A percentile compares a stretch with the other conserved stretches of the same genome.
phyloP scores from a whole-genome alignment of 495 filamentous ascomycete genomes.

The Penicillium malachiteum region DNA sequence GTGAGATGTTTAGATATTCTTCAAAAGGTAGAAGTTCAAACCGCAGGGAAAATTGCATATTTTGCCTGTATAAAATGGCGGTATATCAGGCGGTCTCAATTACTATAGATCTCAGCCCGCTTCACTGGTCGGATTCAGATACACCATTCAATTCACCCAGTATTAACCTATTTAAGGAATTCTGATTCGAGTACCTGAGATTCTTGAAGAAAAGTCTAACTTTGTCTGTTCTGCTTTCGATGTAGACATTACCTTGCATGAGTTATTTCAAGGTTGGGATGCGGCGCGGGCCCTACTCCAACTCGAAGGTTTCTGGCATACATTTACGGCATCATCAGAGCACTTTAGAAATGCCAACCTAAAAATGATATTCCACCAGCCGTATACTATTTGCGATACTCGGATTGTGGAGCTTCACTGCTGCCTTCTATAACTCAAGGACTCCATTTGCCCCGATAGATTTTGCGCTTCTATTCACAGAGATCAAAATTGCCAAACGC shows the following conservation, averaged over 20 bases:
- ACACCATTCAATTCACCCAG: background rate
- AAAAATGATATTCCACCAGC: no score
- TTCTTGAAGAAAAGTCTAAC: background rate
- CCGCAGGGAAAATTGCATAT: conserved; percentile 24
- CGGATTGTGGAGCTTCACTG: no score
- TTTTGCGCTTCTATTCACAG: conserved; percentile 33
- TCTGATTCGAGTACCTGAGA: no score
- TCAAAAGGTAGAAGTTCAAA: conserved; percentile 1
- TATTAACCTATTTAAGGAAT: no score
- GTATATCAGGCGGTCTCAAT: conserved; percentile 8
- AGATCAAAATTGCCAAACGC: conserved; percentile 31
- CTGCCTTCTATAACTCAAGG: background rate
- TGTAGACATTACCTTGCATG: no score
- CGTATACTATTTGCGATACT: no score
- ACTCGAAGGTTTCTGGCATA: no score
- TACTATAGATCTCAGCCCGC: background rate
- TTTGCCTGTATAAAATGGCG: conserved; percentile 24
- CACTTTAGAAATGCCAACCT: no score
- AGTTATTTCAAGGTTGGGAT: no score
- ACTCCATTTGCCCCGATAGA: conserved; percentile 14
- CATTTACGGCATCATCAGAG: no score
- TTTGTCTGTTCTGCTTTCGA: no score
- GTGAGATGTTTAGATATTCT: conserved; percentile 2
- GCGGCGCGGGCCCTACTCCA: no score
- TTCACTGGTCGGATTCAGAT: background rate